Percentiles rank a stretch among this genome's conserved stretches.
These are phyloP conservation scores for Elsinoe necatrix DNA, from an alignment of 2,329 filamentous ascomycete genomes.

Conservation along the genomic window DNA sequence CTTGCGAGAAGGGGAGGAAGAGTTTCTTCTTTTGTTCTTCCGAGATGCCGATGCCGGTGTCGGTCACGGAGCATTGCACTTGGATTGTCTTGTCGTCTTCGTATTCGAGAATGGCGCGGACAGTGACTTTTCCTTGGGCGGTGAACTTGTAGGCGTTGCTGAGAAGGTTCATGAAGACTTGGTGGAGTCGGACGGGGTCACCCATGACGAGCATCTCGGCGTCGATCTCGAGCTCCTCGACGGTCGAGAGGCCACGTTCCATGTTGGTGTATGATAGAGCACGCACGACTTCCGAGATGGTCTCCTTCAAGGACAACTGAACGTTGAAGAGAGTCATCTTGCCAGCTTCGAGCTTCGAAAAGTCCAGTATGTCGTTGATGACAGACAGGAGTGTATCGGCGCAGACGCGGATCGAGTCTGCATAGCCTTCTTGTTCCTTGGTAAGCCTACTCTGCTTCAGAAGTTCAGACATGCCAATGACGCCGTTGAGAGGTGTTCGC, in stretches of 20 bases:
- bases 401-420: constrained; percentile 57
- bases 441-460: constrained; percentile 50
- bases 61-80: constrained; percentile 75
- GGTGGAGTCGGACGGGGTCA: constrained; percentile 44
- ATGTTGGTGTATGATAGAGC: constrained; percentile 56
- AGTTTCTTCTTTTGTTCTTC: constrained; percentile 73
- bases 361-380: constrained; percentile 47
- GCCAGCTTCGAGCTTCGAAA: constrained; percentile 45
- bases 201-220: constrained; percentile 46
- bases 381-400: constrained; percentile 47
- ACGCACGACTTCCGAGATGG: constrained; percentile 55
- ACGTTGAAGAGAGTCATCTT: constrained; percentile 54
- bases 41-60: constrained; percentile 87
- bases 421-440: constrained; percentile 52
- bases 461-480: constrained; percentile 52
- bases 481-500: constrained; percentile 46
- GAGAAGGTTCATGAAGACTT: constrained; percentile 66
- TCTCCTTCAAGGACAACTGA: constrained; percentile 45
- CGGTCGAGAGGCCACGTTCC: constrained; percentile 51
- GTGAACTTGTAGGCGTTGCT: constrained; percentile 95
- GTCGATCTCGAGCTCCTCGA: constrained; percentile 48
- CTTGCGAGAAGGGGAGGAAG: constrained; percentile 88
- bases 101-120: constrained; percentile 63
- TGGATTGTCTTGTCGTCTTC: constrained; percentile 64
- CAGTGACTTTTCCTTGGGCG: constrained; percentile 74